Evolutionary conservation across 2,329 filamentous ascomycete species (phyloP).

Genomic region (Botryotinia globosa): DNA sequence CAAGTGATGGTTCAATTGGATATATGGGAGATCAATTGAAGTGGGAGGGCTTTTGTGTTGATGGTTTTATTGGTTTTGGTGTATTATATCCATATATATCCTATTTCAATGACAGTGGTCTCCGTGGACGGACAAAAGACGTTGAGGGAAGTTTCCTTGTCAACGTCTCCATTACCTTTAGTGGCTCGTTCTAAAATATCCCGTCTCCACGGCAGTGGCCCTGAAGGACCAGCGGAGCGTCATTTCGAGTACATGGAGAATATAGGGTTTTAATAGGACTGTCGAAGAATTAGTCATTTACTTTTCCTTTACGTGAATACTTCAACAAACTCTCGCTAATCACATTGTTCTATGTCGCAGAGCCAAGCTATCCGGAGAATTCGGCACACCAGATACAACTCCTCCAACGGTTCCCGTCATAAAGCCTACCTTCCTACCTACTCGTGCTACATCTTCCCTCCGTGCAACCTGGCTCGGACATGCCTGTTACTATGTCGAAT

Average conservation of each 20-base stretch:
- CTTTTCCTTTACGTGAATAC: background rate
- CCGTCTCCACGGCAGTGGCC: background rate
- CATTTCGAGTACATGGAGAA: background rate
- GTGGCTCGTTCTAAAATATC: background rate
- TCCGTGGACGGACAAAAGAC: background rate
- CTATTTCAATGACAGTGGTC: background rate
- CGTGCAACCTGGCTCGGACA: slow-evolving; percentile 94
- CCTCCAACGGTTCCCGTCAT: slow-evolving; percentile 60
- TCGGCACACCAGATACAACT: slow-evolving; percentile 53
- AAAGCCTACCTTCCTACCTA: slow-evolving; percentile 56
- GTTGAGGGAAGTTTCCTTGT: background rate
- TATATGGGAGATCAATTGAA: background rate
- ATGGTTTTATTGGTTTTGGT: background rate
- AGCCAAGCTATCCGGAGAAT: slow-evolving; percentile 28
- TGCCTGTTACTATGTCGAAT: slow-evolving; percentile 91
- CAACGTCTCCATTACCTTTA: background rate
- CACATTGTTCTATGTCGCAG: background rate
- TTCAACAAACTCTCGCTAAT: slow-evolving; percentile 7
- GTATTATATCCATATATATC: background rate
- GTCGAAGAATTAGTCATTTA: too few species aligned
- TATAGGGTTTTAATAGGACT: background rate
- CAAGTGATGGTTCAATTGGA: background rate
- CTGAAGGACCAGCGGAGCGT: background rate
- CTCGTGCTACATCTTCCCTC: slow-evolving; percentile 53
- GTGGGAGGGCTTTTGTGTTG: background rate